phyloP scores from a whole-genome alignment of 2,329 filamentous ascomycete species.

The Malbranchea cinnamomea region DNA sequence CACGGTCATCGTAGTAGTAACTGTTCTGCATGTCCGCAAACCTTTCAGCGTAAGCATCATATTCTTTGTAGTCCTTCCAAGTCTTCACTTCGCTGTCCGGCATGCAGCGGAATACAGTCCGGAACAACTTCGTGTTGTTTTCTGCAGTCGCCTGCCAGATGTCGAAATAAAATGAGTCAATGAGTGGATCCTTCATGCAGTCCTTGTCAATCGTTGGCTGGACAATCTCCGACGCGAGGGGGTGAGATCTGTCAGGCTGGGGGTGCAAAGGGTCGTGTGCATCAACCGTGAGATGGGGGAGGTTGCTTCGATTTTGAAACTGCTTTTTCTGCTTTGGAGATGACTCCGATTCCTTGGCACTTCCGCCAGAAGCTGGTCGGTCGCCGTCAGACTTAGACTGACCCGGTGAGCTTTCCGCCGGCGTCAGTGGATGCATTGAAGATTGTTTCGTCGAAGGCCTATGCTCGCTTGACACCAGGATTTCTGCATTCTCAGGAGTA shows the following conservation, averaged over 20 bases:
- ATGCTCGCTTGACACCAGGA: slow-evolving; percentile 40
- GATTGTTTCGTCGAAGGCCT: slow-evolving; percentile 31
- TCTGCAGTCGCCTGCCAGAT: slow-evolving; percentile 76
- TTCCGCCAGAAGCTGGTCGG: too few relatives aligned
- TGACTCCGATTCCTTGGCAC: not conserved
- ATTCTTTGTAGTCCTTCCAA: slow-evolving; percentile 88
- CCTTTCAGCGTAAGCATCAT: slow-evolving; percentile 56
- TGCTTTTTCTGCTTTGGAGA: not conserved
- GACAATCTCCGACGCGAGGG: slow-evolving; percentile 50
- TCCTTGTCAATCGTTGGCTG: slow-evolving; percentile 66
- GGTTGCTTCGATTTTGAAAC: not conserved
- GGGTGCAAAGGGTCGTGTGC: too few relatives aligned
- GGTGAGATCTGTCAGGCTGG: slow-evolving; percentile 34
- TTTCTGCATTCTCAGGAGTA: slow-evolving; percentile 49
- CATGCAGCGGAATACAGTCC: slow-evolving; percentile 90
- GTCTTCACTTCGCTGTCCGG: slow-evolving; percentile 86
- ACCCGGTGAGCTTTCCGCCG: slow-evolving; percentile 18
- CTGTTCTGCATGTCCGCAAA: slow-evolving; percentile 55
- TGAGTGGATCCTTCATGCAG: slow-evolving; percentile 86
- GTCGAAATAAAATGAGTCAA: slow-evolving; percentile 67
- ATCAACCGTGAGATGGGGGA: too few relatives aligned
- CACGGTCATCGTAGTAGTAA: slow-evolving; percentile 27
- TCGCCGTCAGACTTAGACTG: not conserved
- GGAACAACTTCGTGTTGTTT: slow-evolving; percentile 92
- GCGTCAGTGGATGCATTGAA: slow-evolving; percentile 1